These are phyloP conservation scores for Fraxinus velutina DNA, from an alignment of 305 asterid species.

Conservation along the genomic window DNA sequence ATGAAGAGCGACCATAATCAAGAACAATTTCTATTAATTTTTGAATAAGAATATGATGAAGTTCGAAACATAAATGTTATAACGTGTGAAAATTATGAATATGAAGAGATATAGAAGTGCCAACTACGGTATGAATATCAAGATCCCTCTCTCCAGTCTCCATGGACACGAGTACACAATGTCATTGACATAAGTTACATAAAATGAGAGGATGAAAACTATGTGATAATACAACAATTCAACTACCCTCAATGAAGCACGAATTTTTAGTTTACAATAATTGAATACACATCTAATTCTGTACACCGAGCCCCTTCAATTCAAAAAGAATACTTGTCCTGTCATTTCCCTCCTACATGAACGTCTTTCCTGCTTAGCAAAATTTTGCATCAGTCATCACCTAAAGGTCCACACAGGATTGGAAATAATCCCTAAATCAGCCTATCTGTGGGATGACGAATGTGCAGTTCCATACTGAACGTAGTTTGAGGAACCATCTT, in stretches of 20 bases:
- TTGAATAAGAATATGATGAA: too few relatives aligned
- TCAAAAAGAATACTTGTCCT: neutral
- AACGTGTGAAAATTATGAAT: too few relatives aligned
- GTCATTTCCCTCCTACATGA: neutral
- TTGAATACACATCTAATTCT: neutral
- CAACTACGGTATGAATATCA: neutral
- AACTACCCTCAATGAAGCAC: neutral
- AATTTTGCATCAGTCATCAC: neutral
- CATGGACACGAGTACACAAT: neutral
- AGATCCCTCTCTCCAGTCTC: neutral
- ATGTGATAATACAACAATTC: neutral
- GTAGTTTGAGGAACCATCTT: constrained; percentile 35
- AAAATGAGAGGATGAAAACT: neutral
- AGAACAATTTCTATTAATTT: neutral
- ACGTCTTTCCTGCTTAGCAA: neutral
- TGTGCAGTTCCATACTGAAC: constrained; percentile 34
- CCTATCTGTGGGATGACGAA: constrained; percentile 43
- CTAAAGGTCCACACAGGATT: neutral
- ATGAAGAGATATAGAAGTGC: neutral
- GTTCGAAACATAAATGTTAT: too few relatives aligned
- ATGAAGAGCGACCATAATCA: neutral
- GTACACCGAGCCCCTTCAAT: neutral
- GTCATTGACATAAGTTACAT: neutral
- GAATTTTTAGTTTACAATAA: neutral
- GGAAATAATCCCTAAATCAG: neutral